Percentiles rank a stretch among this genome's conserved stretches.
Evolutionary conservation across 2,329 filamentous ascomycete genomes (phyloP).

Genomic region (Daldinia sp.): DNA sequence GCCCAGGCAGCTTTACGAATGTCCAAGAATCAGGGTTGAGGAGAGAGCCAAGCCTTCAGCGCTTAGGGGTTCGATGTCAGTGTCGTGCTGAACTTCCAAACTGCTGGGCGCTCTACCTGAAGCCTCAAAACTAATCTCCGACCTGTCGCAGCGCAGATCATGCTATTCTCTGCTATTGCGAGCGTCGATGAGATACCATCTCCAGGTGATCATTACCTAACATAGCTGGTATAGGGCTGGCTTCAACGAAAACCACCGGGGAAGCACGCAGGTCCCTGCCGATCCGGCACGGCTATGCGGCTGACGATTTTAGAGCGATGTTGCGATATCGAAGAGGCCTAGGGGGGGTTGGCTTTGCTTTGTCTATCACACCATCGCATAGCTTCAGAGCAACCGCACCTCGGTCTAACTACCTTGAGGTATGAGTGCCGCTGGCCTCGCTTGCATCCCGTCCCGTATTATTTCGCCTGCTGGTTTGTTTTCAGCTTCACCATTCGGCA

Average conservation of each 20-base stretch:
- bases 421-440: constrained; percentile 20
- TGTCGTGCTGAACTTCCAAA: neutral
- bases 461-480: constrained; percentile 14
- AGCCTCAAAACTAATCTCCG: constrained; percentile 6
- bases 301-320: constrained; percentile 26
- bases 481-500: constrained; percentile 26
- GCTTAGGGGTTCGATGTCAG: constrained; percentile 1
- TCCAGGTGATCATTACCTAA: constrained; percentile 28
- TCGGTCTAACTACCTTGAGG: constrained; percentile 30
- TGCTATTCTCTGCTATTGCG: neutral
- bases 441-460: constrained; percentile 26
- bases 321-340: constrained; percentile 2
- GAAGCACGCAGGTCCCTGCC: constrained; percentile 24
- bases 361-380: constrained; percentile 32
- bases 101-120: constrained; percentile 6
- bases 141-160: neutral
- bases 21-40: constrained; percentile 21
- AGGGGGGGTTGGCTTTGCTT: neutral
- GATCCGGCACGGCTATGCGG: constrained; percentile 33
- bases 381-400: constrained; percentile 32
- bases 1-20: constrained; percentile 15
- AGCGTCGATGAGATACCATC: neutral
- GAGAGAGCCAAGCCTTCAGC: constrained; percentile 6
- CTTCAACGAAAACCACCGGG: neutral
- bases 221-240: constrained; percentile 28